Evolutionary conservation across 208 protist species (phyloP).

Genomic region (Zelonia costaricensis): DNA sequence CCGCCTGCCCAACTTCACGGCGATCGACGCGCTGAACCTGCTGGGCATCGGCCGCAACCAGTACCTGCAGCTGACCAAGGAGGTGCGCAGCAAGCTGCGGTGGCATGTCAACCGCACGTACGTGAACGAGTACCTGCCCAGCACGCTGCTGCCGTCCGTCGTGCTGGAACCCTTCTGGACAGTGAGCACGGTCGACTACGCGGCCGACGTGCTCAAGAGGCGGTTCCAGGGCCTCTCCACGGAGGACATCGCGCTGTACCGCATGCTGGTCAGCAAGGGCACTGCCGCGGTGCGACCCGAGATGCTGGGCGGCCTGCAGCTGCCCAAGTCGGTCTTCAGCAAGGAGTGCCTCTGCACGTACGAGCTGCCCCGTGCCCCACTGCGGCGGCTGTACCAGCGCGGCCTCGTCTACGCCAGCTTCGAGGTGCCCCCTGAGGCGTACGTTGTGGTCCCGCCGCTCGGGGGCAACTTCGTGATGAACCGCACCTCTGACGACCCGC

Average conservation of each 20-base stretch:
- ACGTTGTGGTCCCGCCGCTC: slow-evolving; percentile 92
- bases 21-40: slow-evolving; percentile 93
- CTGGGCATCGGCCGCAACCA: slow-evolving; percentile 97
- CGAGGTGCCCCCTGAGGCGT: slow-evolving; percentile 86
- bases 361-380: slow-evolving; percentile 42
- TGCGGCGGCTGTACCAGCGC: slow-evolving; percentile 77
- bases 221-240: slow-evolving; percentile 25
- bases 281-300: slow-evolving; percentile 17
- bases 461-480: slow-evolving; percentile 98
- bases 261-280: slow-evolving; percentile 43
- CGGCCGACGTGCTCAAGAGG: slow-evolving; percentile 29
- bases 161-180: slow-evolving; percentile 57
- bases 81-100: slow-evolving; percentile 85
- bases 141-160: slow-evolving; percentile 42
- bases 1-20: slow-evolving; percentile 97
- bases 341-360: slow-evolving; percentile 50
- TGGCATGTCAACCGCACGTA: slow-evolving; percentile 76
- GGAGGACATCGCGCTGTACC: slow-evolving; percentile 52
- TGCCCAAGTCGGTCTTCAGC: slow-evolving; percentile 17
- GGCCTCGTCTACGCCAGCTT: slow-evolving; percentile 91
- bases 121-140: slow-evolving; percentile 69
- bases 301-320: slow-evolving; percentile 10
- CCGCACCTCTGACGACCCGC: slow-evolving; percentile 92
- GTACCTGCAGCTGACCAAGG: slow-evolving; percentile 97
- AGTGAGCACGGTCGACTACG: slow-evolving; percentile 41